Evolutionary conservation across 2,329 filamentous ascomycete species (phyloP).

Genomic region (Microcyclospora tardicrescens): DNA sequence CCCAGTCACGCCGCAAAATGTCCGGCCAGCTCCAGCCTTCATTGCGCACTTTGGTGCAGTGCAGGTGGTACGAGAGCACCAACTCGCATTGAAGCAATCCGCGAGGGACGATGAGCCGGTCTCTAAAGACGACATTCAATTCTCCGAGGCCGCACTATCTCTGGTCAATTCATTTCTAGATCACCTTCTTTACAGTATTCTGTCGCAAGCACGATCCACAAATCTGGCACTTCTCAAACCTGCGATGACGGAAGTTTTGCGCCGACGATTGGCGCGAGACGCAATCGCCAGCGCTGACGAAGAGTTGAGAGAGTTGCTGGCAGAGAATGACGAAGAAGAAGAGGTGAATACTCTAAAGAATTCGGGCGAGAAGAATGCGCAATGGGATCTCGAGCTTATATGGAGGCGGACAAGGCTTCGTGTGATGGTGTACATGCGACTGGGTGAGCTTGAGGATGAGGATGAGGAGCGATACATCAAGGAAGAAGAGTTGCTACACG

Average conservation of each 20-base stretch:
- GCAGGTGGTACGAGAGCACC: constrained; percentile 80
- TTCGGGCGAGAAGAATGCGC: constrained; percentile 27
- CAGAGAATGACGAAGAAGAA: constrained; percentile 62
- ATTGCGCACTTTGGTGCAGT: constrained; percentile 80
- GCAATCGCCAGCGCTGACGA: constrained; percentile 73
- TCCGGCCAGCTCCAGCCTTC: constrained; percentile 71
- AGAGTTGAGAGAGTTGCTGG: constrained; percentile 77
- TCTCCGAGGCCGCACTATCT: constrained; percentile 58
- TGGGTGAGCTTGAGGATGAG: constrained; percentile 95
- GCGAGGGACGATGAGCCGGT: constrained; percentile 32
- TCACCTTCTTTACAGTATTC: constrained; percentile 79
- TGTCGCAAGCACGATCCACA: constrained; percentile 68
- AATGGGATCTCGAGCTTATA: constrained; percentile 82
- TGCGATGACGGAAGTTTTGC: constrained; percentile 75
- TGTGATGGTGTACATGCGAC: constrained; percentile 95
- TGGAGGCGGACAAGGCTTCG: constrained; percentile 89
- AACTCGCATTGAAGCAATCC: constrained; percentile 61
- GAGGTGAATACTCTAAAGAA: constrained; percentile 27
- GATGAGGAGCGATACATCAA: constrained; percentile 85
- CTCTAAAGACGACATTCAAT: constrained; percentile 48
- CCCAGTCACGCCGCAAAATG: constrained; percentile 12
- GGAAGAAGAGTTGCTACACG: constrained; percentile 56
- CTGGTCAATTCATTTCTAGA: constrained; percentile 89
- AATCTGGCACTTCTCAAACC: constrained; percentile 61
- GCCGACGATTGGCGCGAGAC: constrained; percentile 75